Evolutionary conservation across 208 protist genomes (phyloP), one percentile per base, ranked within the genome.

Genomic region (Novymonas esmeraldas): DNA sequence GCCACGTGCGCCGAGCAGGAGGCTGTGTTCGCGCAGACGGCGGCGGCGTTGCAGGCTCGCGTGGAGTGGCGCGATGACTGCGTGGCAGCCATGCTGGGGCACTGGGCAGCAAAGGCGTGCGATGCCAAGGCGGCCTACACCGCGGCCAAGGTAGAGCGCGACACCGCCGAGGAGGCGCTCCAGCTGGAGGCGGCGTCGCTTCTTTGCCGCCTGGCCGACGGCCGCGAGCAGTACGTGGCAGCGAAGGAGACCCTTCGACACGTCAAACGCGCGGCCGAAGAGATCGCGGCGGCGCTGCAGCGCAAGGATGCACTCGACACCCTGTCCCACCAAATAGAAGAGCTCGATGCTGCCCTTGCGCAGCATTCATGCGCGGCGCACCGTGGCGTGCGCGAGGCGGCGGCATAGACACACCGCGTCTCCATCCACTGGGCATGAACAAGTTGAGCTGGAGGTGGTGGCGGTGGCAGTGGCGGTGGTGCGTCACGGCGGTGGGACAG

Each of bases 1-100:
- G 45, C 71, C 22, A 56, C 29, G 18, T 38, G 73, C 22, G 73
- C 70, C 11, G n/a, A 69, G 20, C n/a, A 28, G 13, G 78, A 84
- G 18, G 36, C 62, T 5, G 45, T 31, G 10, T 85, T 70, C 70
- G 44, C 52, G 5, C 26, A 71, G 1, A 54, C 61, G 9, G 66
- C 58, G n/a, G 45, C 74, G 0, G 29, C 41, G 0, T 70, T 90
- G 13, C 51, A 66, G 11, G 46, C 33, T 1, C 63, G 85, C 44
- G 76, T 87, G 36, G 41, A 60, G 44, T 67, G 80, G 64, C 81
- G 85, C 22, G 85, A 90, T 55, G 31, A 41, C 9, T 39, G 74
- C 38, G 68, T 87, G 0, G 42, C 67, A 6, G 50, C 51, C 14
- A 72, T 81, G 57, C 52, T 87, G 6, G 58, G 51, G 2, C 78